These are phyloP conservation scores for Cynanchum wilfordii DNA, from an alignment of 257 asterid species.

Conservation along the genomic window DNA sequence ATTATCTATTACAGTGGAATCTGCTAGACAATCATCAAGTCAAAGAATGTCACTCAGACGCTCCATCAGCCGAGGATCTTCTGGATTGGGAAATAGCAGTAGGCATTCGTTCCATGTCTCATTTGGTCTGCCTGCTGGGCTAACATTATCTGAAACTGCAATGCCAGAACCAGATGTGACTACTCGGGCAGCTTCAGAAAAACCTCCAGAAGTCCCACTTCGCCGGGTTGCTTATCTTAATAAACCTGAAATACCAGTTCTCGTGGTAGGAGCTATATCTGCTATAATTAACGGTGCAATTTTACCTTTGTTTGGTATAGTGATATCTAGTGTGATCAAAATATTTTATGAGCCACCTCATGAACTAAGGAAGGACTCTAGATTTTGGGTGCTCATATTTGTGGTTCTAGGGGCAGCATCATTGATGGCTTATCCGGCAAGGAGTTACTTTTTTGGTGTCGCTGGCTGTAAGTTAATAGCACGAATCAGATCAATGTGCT, in stretches of 20 bases:
- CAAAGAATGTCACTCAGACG: slow-evolving; percentile 38
- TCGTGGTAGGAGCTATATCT: slow-evolving; percentile 46
- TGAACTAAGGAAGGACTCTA: slow-evolving; percentile 49
- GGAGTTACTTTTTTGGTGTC: slow-evolving; percentile 69
- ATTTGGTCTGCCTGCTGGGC: slow-evolving; percentile 48
- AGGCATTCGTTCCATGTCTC: slow-evolving; percentile 46
- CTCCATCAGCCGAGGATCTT: slow-evolving; percentile 58
- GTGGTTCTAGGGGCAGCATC: slow-evolving; percentile 59
- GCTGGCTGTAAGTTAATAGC: slow-evolving; percentile 78
- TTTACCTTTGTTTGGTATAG: slow-evolving; percentile 60
- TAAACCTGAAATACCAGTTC: slow-evolving; percentile 66
- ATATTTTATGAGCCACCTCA: slow-evolving; percentile 58
- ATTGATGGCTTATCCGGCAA: slow-evolving; percentile 61
- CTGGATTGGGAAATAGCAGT: slow-evolving; percentile 57
- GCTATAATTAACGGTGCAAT: slow-evolving; percentile 74
- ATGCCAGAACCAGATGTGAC: slow-evolving; percentile 31
- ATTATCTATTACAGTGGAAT: slow-evolving; percentile 30
- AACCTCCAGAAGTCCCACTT: slow-evolving; percentile 43
- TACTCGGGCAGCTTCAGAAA: slow-evolving; percentile 26
- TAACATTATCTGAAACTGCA: slow-evolving; percentile 40
- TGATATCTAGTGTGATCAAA: slow-evolving; percentile 53
- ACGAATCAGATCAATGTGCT: slow-evolving; percentile 71
- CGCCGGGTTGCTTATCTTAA: slow-evolving; percentile 59
- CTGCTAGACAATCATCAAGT: slow-evolving; percentile 53
- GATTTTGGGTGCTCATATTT: slow-evolving; percentile 76